phyloP scores from a whole-genome alignment of 2,329 filamentous ascomycete genomes.

The Monosporascus sp. region DNA sequence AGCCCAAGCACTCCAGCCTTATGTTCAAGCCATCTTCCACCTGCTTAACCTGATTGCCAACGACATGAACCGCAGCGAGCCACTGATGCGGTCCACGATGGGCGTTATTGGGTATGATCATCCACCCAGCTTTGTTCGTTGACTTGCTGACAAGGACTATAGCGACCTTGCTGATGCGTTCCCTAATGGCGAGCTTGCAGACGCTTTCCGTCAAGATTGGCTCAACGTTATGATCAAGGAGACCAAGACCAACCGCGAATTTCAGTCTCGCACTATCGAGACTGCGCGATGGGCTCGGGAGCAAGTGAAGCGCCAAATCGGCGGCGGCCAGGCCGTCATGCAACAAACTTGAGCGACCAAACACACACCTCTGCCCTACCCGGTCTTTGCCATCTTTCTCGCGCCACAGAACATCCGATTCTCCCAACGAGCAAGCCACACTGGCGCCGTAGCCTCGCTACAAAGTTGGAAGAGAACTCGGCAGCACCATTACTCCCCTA shows the following conservation, averaged over 20 bases:
- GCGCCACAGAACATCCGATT: constrained; percentile 19
- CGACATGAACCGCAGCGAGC: constrained; percentile 85
- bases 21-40: constrained; percentile 79
- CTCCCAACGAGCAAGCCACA: constrained; percentile 21
- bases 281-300: constrained; percentile 97
- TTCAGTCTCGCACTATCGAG: constrained; percentile 76
- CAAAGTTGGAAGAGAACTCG: constrained; percentile 24
- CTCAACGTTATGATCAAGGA: constrained; percentile 86
- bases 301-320: constrained; percentile 88
- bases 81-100: constrained; percentile 89
- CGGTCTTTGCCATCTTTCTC: constrained; percentile 10
- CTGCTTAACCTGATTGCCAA: constrained; percentile 74
- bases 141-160: constrained; percentile 28
- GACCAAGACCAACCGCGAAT: constrained; percentile 84
- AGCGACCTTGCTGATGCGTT: constrained; percentile 94
- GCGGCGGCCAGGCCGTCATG: constrained; percentile 48
- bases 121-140: constrained; percentile 4
- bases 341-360: constrained; percentile 36
- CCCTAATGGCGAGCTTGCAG: constrained; percentile 78
- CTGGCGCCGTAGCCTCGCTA: constrained; percentile 16
- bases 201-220: constrained; percentile 88
- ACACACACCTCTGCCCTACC: constrained; percentile 5
- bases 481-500: constrained; percentile 11
- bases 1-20: constrained; percentile 70
- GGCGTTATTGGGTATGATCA: constrained; percentile 83